Evolutionary conservation across 208 protist genomes (phyloP), one percentile per base, ranked within the genome.

Genomic region (Phytomonas francai): DNA sequence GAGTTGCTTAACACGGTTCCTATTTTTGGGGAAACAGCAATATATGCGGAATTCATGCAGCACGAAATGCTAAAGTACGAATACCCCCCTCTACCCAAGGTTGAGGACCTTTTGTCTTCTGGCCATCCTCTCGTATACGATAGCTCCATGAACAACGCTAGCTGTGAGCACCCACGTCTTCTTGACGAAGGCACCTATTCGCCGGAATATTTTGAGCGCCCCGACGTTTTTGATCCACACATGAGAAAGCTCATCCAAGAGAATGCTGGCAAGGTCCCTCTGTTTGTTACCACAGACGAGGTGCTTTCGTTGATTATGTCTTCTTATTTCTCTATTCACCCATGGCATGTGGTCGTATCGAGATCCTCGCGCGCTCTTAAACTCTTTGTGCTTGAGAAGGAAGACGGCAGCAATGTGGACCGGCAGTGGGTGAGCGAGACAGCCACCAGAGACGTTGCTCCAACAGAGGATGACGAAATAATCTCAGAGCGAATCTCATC

Each of bases 361-460:
- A 74, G 78, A 39, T 73, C 70, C 71, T 72, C 68, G 64, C 75
- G 78, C 60, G 77, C 85, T 28, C 70, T 85, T 57, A 84, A 94
- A 68, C 73, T 94, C 39, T 71, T 76, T 57, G 45, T 54, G 45
- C 11, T 54, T 54, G 45, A 54, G 25, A 89, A 91, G 67, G 70
- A 73, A 1, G 75, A 74, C 11, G 81, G 79, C 66, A 81, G 71
- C 70, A 57, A 66, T 28, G 74, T 92, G 56, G 87, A 93, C 25
- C 83, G 81, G 78, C 85, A 93, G 75, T 96, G 91, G 88, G 91
- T 96, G 30, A 83, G 77, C 39, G 91, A 96, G 75, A 93, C 82
- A 32, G 82, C 73, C 33, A 51, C 74, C n/a, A 67, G 72, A 33
- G 76, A 84, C 8, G 68, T 72, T 6, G 73, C 72, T 32, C 88